Evolutionary conservation across 2,329 filamentous ascomycete genomes (phyloP), one percentile per base, ranked within the genome.

Genomic region (Knoxdaviesia proteae): DNA sequence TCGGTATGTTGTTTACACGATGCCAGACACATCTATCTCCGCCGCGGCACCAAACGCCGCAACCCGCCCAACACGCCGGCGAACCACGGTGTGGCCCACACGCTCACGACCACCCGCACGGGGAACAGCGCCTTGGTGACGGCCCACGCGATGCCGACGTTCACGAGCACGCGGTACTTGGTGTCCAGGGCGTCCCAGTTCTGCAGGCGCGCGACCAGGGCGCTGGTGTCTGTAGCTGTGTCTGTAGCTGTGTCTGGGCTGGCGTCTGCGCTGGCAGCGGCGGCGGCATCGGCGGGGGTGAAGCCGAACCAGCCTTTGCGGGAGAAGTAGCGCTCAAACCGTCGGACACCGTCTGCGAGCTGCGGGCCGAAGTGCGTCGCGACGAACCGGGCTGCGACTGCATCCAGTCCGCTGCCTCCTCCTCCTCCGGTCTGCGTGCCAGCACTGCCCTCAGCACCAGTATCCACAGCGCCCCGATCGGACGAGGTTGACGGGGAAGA

Each of bases 31-130:
- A 3, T 20, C 20, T 20, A 20, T 3, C 20, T 20, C 20, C 20
- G 20, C 20, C 20, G 20, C 20, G 20, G 20, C 20, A 20, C 20
- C 3, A 20, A 20, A 20, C 20, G 20, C 20, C 20, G 20, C 20
- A 20, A 20, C 20, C 20, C 20, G 20, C 20, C 59, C 36, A 82
- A 61, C 29, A 71, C 61, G 38, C 77, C 70, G 2, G 87, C 87
- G 65, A 96, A 92, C 80, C 84, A 92, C 4, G 90, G 90, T 39
- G 90, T 94, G 9, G 72, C 80, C 84, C 82, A 93, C 4, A 92
- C 69, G 60, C 87, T 94, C 6, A 74, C 59, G 31, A 79, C 62
- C 47, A 98, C 71, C 50, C 90, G 70, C 8, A 82, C 52, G 0
- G 90, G 84, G 48, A 98, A 57, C 45, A 96, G 54, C 10, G 75